Evolutionary conservation across 139 green algal species (phyloP).

Genomic region (Ulvella scutata): DNA sequence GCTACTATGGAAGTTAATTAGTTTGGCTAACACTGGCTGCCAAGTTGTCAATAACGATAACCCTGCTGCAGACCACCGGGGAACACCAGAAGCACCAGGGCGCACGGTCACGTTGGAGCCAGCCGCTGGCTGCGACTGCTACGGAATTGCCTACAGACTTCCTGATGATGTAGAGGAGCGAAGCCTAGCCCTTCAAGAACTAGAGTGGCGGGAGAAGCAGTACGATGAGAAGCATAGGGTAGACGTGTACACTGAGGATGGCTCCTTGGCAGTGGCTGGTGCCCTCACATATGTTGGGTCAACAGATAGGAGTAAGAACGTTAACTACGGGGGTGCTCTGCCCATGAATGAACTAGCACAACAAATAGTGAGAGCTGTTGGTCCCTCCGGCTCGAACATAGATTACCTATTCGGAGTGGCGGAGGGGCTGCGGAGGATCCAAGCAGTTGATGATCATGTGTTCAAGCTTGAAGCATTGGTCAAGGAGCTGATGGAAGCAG

Average conservation of each 20-base stretch:
- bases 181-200: not conserved
- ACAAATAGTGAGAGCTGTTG: slow-evolving; percentile 20
- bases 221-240: not conserved
- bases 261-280: not conserved
- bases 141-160: not conserved
- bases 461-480: not conserved
- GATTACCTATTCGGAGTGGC: slow-evolving; percentile 44
- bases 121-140: not conserved
- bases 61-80: not conserved
- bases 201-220: not conserved
- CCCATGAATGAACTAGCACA: not conserved
- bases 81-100: not conserved
- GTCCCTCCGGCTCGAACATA: slow-evolving; percentile 33
- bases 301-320: not conserved
- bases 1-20: not conserved
- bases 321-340: not conserved
- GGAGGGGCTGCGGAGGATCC: slow-evolving; percentile 17
- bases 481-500: not conserved
- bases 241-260: not conserved
- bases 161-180: not conserved
- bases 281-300: not conserved
- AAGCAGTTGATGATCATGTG: not conserved
- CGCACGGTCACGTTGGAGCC: not conserved
- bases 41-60: not conserved
- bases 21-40: not conserved